Base-by-base conservation (phyloP, 2,329 filamentous ascomycete species). In the Amylocarpus encephaloides region DNA sequence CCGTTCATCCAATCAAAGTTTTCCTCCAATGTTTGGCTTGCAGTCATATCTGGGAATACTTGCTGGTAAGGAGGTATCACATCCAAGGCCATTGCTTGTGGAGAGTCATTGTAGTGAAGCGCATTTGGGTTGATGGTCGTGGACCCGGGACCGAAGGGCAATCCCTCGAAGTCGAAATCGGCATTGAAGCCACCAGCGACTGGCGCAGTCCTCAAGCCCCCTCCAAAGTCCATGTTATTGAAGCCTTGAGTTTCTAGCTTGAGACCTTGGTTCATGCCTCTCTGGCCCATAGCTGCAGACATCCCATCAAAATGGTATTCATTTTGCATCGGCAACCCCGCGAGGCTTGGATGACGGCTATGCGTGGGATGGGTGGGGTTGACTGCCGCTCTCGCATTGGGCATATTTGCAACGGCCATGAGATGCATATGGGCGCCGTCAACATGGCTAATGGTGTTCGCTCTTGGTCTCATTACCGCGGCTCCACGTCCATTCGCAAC, bases 361-460 rank as follows among this genome's bases (percentile, higher is more conserved):
- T 79, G 88, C 64, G 53, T 54, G 64, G 77, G 65, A 71, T 75
- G 88, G 64, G 52, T 54, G 63, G 77, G 65, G 71, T 75, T 60
- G 63, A 72, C 61, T 68, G 70, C 58, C 69, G 74, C 59, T 71
- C 76, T 63, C 38, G 75, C 72, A 40, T 75, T 71, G n/a, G 65
- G 55, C 19, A 46, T 63, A 62, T 79, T 82, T 45, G 78, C 77
- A 11, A 78, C 73, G 44, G 80, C 79, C 56, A 88, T 76, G 70
- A 93, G 79, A 60, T 85, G 87, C 67, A 95, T 79, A 36, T 84
- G 80, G 48, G 77, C 76, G 50, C 81, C 79, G 66, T 96, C 93
- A 50, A 97, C 82, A 67, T 97, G 91, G 65, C 91, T 93, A 64
- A 98, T 94, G 34, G 93, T 98, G 66, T 97, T 97, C 48, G 93